These are phyloP conservation scores for Pseudogymnoascus sp. DNA, from an alignment of 2,329 filamentous ascomycete species.

Conservation along the genomic window DNA sequence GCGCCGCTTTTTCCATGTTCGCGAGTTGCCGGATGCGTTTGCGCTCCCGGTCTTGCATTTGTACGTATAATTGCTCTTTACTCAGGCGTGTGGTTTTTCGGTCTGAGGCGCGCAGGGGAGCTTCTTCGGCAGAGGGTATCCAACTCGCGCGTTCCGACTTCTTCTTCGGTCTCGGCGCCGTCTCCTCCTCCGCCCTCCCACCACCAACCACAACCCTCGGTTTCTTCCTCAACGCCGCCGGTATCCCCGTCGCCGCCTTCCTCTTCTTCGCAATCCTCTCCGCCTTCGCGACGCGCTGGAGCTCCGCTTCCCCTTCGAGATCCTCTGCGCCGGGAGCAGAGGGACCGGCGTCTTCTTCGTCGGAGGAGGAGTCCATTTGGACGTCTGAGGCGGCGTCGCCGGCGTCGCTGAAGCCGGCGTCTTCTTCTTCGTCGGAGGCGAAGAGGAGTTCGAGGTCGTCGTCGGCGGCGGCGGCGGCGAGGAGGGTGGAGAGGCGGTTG, in stretches of 20 bases:
- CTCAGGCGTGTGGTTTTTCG: conserved; percentile 55
- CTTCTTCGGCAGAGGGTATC: conserved; percentile 56
- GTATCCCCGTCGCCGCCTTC: conserved; percentile 68
- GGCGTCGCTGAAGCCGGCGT: conserved; percentile 61
- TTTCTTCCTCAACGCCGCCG: conserved; percentile 64
- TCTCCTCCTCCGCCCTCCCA: conserved; percentile 28
- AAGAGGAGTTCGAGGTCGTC: conserved; percentile 63
- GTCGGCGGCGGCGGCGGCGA: conserved; percentile 63
- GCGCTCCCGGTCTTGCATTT: conserved; percentile 65
- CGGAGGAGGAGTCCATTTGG: conserved; percentile 77
- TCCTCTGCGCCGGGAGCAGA: conserved; percentile 46
- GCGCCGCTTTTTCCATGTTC: conserved; percentile 51
- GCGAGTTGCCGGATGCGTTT: conserved; percentile 63
- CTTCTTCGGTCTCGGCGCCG: conserved; percentile 49
- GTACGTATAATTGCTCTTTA: conserved; percentile 50
- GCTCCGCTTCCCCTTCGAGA: conserved; percentile 76
- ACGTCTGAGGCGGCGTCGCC: conserved; percentile 63
- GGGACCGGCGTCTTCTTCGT: conserved; percentile 70
- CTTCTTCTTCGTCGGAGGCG: conserved; percentile 62
- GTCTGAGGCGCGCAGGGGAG: conserved; percentile 52
- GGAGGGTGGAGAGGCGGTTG: conserved; percentile 70
- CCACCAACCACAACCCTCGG: conserved; percentile 63
- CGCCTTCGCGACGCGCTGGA: conserved; percentile 67
- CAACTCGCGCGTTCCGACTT: conserved; percentile 64
- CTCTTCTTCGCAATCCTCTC: conserved; percentile 68